Base-by-base conservation (phyloP, 805 yeast species). In the Saturnispora serradocipensis region DNA sequence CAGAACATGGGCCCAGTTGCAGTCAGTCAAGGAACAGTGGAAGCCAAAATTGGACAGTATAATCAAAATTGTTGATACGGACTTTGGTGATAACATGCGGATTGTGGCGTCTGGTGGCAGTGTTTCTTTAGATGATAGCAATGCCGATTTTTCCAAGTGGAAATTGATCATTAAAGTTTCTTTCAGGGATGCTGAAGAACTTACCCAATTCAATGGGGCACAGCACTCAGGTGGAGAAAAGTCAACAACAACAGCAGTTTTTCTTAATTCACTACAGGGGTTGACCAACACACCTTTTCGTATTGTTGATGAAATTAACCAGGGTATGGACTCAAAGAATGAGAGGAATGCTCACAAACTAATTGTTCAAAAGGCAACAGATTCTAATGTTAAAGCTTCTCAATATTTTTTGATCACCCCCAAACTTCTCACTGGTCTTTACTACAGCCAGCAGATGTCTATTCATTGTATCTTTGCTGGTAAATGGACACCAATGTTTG, bases 151-250 rank as follows among this genome's bases (percentile, higher is more conserved):
- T 61, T 70, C 75, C 18, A 82, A 88, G 47, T 93, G 99, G 99
- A 78, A 80, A 59, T 68, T 93, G 48, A 86, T 86, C 54, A 87
- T 95, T 43, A 64, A 81, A 65, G 98, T 93, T 8, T 82, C 88
- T 55, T 93, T 93, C 65, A 76, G 99, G 61, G 88, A 85, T 57
- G 78, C 75, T 46, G 81, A 89, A 15, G 81, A 75, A n/a, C 65
- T 86, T 53, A 81, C 82, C 56, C 77, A 78, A 18, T 72, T 93
- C 46, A 90, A 88, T 60, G 80, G 88, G n/a, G 88, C 85, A 53
- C 80, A 91, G 3, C 99, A 93, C 65, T 88, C 97, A 1, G 99
- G 99, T 52, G 99, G 99, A 48, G 99, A 93, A 67, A 79, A 96
- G 61, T 95, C 98, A 1, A 96, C 93, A 0, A 84, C 97, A 0